phyloP scores from a whole-genome alignment of 306 rosid genomes.

The Gastrolobium villosum region DNA sequence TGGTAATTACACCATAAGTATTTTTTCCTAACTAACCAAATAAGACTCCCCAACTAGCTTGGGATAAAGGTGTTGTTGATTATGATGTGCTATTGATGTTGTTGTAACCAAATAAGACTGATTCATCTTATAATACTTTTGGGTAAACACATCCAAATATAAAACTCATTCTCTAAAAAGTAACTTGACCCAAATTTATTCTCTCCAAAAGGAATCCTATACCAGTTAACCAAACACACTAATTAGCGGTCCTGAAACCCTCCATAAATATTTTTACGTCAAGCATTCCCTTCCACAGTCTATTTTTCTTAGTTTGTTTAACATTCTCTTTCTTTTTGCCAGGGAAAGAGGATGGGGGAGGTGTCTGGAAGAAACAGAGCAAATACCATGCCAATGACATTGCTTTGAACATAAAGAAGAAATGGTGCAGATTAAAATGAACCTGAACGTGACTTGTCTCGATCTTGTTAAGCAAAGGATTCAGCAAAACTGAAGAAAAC shows the following conservation, averaged over 20 bases:
- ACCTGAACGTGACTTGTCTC: constrained; percentile 94
- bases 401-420: constrained; percentile 32
- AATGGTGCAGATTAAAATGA: constrained; percentile 33
- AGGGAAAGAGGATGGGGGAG: not conserved
- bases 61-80: too few species aligned
- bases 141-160: constrained; percentile 27
- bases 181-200: not conserved
- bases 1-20: constrained; percentile 12
- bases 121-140: not conserved
- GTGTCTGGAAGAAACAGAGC: not conserved
- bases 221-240: not conserved
- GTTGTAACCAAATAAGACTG: too few species aligned
- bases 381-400: constrained; percentile 35
- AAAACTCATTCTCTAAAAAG: constrained; percentile 23
- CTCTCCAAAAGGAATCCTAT: constrained; percentile 15
- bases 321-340: not conserved
- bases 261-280: not conserved
- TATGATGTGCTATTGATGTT: too few species aligned
- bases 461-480: constrained; percentile 78
- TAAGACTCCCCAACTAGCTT: not conserved
- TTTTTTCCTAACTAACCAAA: constrained; percentile 13
- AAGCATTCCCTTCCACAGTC: constrained; percentile 15
- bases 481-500: constrained; percentile 85
- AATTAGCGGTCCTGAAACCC: constrained; percentile 22
- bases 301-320: constrained; percentile 15